Evolutionary conservation across 768 basidiomycete species (phyloP).

Genomic region (Hysterangium stoloniferum): DNA sequence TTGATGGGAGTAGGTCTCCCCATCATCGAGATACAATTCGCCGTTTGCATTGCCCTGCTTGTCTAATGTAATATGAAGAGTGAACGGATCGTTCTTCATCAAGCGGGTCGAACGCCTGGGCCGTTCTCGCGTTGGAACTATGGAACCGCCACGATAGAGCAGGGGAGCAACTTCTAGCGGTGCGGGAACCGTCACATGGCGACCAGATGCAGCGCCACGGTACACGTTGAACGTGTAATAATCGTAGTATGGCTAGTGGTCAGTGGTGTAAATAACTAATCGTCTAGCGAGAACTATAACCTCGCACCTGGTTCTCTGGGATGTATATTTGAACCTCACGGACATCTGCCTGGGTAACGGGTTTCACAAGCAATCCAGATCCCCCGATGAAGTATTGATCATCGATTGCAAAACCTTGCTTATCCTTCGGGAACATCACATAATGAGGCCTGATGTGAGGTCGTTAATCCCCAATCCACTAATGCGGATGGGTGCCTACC

Average conservation of each 20-base stretch:
- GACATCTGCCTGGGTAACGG: slow-evolving; percentile 69
- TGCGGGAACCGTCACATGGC: slow-evolving; percentile 66
- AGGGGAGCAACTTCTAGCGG: slow-evolving; percentile 77
- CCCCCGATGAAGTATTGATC: slow-evolving; percentile 91
- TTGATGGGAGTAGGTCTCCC: slow-evolving; percentile 69
- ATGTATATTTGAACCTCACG: slow-evolving; percentile 73
- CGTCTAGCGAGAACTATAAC: not conserved
- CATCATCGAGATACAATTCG: slow-evolving; percentile 93
- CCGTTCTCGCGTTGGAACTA: slow-evolving; percentile 81
- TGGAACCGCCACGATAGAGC: slow-evolving; percentile 84
- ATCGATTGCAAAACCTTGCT: slow-evolving; percentile 78
- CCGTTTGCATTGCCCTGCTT: slow-evolving; percentile 55
- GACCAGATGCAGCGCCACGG: slow-evolving; percentile 57
- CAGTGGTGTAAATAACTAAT: not conserved
- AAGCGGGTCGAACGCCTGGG: slow-evolving; percentile 77
- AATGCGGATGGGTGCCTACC: slow-evolving; percentile 37
- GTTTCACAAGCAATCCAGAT: slow-evolving; percentile 87
- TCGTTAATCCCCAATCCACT: not conserved
- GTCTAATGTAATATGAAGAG: slow-evolving; percentile 74
- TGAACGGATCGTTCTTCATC: slow-evolving; percentile 92
- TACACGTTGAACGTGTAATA: slow-evolving; percentile 72
- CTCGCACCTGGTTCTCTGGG: slow-evolving; percentile 68
- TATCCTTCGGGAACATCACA: slow-evolving; percentile 85
- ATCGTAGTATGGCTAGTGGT: slow-evolving; percentile 82
- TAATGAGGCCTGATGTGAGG: slow-evolving; percentile 74